Percentiles rank a stretch among this genome's conserved stretches.
Evolutionary conservation across 306 rosid species (phyloP).

Genomic region (Vigna mungo): DNA sequence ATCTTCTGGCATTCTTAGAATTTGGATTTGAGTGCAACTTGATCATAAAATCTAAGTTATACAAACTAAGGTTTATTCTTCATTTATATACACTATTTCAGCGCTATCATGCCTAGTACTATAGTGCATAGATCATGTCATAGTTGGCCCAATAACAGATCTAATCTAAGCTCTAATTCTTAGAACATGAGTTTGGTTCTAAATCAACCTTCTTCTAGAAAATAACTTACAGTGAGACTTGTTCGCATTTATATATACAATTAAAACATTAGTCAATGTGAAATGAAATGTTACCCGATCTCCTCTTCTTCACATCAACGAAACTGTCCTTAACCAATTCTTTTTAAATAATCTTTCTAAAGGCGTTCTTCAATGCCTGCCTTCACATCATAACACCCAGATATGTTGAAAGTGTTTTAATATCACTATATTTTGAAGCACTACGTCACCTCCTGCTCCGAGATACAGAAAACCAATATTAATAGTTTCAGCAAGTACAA

Average conservation of each 20-base stretch:
- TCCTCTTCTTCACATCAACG: slow-evolving; percentile 47
- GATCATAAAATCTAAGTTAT: neutral
- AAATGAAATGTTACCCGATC: no score
- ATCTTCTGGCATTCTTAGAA: neutral
- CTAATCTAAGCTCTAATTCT: no score
- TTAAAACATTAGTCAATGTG: no score
- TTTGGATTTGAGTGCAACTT: neutral
- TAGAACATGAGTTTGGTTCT: no score
- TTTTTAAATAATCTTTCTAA: slow-evolving; percentile 60
- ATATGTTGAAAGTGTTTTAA: slow-evolving; percentile 64
- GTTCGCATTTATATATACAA: no score
- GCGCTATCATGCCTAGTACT: no score
- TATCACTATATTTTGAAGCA: slow-evolving; percentile 71
- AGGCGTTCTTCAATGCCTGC: slow-evolving; percentile 63
- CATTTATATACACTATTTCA: no score
- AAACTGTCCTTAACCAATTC: slow-evolving; percentile 63
- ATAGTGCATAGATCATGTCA: no score
- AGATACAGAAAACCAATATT: slow-evolving; percentile 28
- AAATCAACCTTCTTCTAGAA: no score
- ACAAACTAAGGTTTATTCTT: no score
- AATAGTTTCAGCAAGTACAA: neutral
- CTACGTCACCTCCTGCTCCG: slow-evolving; percentile 72
- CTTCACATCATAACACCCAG: slow-evolving; percentile 79
- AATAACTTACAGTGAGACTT: no score
- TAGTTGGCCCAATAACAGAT: no score